Evolutionary conservation across 202 grass and related monocot genomes (phyloP).

Genomic region (Eragrostis tef): DNA sequence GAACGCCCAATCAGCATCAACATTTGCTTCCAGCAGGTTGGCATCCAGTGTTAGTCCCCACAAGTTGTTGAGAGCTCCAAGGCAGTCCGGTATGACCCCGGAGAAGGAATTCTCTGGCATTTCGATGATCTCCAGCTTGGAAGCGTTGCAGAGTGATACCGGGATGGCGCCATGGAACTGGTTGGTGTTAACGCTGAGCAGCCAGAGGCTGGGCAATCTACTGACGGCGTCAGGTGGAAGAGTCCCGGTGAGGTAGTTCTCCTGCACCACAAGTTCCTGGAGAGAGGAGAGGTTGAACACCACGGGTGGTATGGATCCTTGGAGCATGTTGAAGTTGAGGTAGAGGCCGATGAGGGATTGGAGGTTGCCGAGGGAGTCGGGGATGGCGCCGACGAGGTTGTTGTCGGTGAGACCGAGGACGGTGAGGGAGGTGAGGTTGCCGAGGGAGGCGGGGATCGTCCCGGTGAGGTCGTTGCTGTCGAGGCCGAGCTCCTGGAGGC

Average conservation of each 20-base stretch:
- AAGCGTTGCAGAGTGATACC: neutral
- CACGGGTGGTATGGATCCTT: neutral
- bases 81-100: neutral
- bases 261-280: neutral
- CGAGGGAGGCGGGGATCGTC: conserved; percentile 16
- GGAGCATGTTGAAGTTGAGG: neutral
- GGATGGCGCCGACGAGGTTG: neutral
- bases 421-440: conserved; percentile 37
- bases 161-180: neutral
- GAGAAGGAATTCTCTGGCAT: neutral
- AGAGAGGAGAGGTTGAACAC: neutral
- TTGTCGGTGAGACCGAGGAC: neutral
- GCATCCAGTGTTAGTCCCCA: neutral
- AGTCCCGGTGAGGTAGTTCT: neutral
- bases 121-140: neutral
- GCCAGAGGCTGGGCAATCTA: neutral
- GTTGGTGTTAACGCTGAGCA: neutral
- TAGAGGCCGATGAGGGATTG: neutral
- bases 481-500: conserved; percentile 34
- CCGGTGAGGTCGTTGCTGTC: conserved; percentile 33
- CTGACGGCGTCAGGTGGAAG: neutral
- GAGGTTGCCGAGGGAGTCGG: neutral
- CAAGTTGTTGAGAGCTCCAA: neutral
- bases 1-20: conserved; percentile 3
- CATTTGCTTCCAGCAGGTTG: neutral